Evolutionary conservation across 2,329 filamentous ascomycete genomes (phyloP).

Genomic region (Ophioceras dolichostomum): DNA sequence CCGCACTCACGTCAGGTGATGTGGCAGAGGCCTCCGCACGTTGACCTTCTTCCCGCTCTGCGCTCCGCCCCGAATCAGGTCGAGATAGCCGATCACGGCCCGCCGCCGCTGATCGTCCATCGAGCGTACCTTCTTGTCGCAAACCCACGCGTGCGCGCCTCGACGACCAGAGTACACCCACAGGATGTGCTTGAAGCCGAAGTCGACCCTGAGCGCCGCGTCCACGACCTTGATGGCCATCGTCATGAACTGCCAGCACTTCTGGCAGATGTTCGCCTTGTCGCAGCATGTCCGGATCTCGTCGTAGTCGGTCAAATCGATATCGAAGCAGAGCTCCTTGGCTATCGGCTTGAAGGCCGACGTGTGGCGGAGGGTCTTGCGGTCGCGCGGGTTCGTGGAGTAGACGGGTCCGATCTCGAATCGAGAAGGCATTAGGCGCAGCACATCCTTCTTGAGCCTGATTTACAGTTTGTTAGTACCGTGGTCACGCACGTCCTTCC

Average conservation of each 20-base stretch:
- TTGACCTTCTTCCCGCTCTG: slow-evolving; percentile 84
- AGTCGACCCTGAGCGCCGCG: slow-evolving; percentile 76
- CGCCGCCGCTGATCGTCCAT: slow-evolving; percentile 79
- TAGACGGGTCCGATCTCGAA: slow-evolving; percentile 99
- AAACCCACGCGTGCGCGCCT: slow-evolving; percentile 97
- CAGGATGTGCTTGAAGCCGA: slow-evolving; percentile 91
- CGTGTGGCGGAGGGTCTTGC: slow-evolving; percentile 73
- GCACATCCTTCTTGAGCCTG: slow-evolving; percentile 80
- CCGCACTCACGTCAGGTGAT: slow-evolving; percentile 54
- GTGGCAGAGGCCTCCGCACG: slow-evolving; percentile 72
- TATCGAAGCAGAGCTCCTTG: slow-evolving; percentile 98
- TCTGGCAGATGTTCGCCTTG: slow-evolving; percentile 83
- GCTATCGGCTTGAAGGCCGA: slow-evolving; percentile 74
- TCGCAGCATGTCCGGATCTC: slow-evolving; percentile 91
- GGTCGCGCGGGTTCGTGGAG: slow-evolving; percentile 82
- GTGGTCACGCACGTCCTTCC: neutral
- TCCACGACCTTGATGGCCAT: slow-evolving; percentile 97
- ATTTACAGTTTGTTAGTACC: neutral
- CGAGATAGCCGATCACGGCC: slow-evolving; percentile 80
- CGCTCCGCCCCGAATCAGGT: slow-evolving; percentile 76
- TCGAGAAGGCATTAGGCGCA: slow-evolving; percentile 77
- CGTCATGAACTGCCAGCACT: slow-evolving; percentile 94
- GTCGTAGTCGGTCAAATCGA: slow-evolving; percentile 98
- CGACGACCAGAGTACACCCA: slow-evolving; percentile 98
- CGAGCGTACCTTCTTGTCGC: slow-evolving; percentile 71